phyloP scores from a whole-genome alignment of 2,329 filamentous ascomycete species.

The Alternaria arbusti region DNA sequence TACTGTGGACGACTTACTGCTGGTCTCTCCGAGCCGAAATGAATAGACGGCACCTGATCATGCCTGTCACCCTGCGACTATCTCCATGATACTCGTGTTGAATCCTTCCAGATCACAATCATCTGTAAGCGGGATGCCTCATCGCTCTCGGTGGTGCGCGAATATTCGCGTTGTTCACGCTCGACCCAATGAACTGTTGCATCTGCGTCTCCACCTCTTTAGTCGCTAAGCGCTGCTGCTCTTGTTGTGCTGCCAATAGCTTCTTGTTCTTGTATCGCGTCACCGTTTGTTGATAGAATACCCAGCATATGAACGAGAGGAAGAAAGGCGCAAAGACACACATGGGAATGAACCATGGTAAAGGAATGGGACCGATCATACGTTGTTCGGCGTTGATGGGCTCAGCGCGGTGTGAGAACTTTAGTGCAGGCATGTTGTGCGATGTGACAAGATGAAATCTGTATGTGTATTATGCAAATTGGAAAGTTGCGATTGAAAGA shows the following conservation, averaged over 20 bases:
- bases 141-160: neutral
- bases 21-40: neutral
- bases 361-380: constrained; percentile 8
- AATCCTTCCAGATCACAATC: neutral
- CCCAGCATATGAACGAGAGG: constrained; percentile 6
- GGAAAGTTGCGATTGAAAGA: neutral
- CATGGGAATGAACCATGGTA: constrained; percentile 12
- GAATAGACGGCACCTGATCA: neutral
- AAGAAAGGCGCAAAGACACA: constrained; percentile 14
- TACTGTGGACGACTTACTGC: neutral
- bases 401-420: neutral
- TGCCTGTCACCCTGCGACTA: neutral
- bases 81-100: neutral
- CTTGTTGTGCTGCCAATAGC: neutral
- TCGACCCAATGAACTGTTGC: neutral
- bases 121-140: neutral
- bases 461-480: neutral
- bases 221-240: neutral
- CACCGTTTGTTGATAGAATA: neutral
- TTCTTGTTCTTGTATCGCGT: constrained; percentile 1
- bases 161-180: neutral
- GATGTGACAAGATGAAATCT: neutral
- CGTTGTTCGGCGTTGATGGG: neutral
- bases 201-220: constrained; percentile 10
- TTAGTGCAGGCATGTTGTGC: neutral